These are phyloP conservation scores for Leccinum boreale DNA, from an alignment of 768 basidiomycete genomes.

Conservation along the genomic window DNA sequence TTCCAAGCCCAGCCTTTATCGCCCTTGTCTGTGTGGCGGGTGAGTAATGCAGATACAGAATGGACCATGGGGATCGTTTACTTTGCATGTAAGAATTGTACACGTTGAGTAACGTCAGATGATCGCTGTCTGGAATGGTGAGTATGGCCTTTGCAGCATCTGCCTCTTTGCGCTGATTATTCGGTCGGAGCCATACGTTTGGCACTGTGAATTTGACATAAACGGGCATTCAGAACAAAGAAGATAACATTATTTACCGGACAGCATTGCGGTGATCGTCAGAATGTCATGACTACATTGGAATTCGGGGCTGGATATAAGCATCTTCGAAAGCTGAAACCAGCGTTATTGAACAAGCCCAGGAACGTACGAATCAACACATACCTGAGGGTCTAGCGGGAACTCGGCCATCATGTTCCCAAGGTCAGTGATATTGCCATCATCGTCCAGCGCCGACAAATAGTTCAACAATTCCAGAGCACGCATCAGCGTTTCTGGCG, in stretches of 20 bases:
- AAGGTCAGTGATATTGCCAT: conserved; percentile 83
- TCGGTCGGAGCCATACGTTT: conserved; percentile 91
- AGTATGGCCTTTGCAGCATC: conserved; percentile 88
- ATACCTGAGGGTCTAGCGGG: conserved; percentile 94
- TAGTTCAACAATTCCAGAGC: conserved; percentile 93
- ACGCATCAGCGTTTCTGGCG: conserved; percentile 95
- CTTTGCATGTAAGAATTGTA: conserved; percentile 90
- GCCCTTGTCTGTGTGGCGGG: conserved; percentile 48
- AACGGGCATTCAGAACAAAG: not conserved
- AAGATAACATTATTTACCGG: conserved; percentile 47
- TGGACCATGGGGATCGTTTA: conserved; percentile 38
- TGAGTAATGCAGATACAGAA: not conserved
- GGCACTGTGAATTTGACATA: conserved; percentile 46
- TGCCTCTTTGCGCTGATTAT: conserved; percentile 84
- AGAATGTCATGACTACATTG: conserved; percentile 94
- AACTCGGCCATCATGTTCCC: conserved; percentile 97
- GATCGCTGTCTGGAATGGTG: conserved; percentile 94
- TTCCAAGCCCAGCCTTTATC: conserved; percentile 91
- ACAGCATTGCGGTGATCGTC: conserved; percentile 95
- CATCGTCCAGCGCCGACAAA: conserved; percentile 89
- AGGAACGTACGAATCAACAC: conserved; percentile 4
- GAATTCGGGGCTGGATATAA: conserved; percentile 93
- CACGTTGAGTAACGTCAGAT: conserved; percentile 90
- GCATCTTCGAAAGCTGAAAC: conserved; percentile 76
- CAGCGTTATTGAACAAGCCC: not conserved